phyloP scores from a whole-genome alignment of 1,284 basidiomycete genomes.

The Athelia sp. region DNA sequence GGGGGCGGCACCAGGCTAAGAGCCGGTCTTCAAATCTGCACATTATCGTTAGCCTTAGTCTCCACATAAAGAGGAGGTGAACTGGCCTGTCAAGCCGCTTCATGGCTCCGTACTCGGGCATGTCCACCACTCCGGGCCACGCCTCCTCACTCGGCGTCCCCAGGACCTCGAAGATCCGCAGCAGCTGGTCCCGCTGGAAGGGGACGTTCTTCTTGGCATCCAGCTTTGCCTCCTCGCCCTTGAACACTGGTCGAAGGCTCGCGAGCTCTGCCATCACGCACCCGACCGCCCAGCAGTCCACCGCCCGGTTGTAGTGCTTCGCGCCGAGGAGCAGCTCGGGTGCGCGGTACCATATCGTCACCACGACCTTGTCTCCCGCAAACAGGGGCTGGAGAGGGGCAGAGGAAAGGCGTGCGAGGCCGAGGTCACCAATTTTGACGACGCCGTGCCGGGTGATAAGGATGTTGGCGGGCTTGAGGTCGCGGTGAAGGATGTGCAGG shows the following conservation, averaged over 20 bases:
- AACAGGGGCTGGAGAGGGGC: constrained; percentile 84
- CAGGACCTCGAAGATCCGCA: constrained; percentile 92
- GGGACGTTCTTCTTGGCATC: constrained; percentile 91
- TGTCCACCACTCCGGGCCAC: constrained; percentile 85
- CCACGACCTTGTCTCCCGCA: constrained; percentile 95
- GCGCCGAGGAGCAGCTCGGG: constrained; percentile 94
- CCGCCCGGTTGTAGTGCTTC: constrained; percentile 93
- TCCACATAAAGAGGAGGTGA: too few relatives aligned
- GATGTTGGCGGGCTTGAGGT: constrained; percentile 98
- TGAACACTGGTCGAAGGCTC: constrained; percentile 94
- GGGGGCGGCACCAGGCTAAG: constrained; percentile 70
- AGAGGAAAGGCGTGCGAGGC: constrained; percentile 85
- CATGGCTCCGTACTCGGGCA: constrained; percentile 87
- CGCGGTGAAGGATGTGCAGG: constrained; percentile 92
- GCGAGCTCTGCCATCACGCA: constrained; percentile 97
- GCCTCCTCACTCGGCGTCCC: constrained; percentile 85
- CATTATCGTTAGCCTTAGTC: too few relatives aligned
- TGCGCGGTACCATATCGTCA: constrained; percentile 98
- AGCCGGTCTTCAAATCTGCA: constrained; percentile 69
- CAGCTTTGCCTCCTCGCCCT: constrained; percentile 97
- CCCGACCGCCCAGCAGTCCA: constrained; percentile 95
- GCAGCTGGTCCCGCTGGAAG: constrained; percentile 91
- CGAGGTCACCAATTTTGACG: constrained; percentile 97
- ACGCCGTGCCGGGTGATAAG: constrained; percentile 86
- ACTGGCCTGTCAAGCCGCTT: constrained; percentile 79